Evolutionary conservation across 306 rosid genomes (phyloP), one percentile per base, ranked within the genome.

Genomic region (Trifolium dubium): DNA sequence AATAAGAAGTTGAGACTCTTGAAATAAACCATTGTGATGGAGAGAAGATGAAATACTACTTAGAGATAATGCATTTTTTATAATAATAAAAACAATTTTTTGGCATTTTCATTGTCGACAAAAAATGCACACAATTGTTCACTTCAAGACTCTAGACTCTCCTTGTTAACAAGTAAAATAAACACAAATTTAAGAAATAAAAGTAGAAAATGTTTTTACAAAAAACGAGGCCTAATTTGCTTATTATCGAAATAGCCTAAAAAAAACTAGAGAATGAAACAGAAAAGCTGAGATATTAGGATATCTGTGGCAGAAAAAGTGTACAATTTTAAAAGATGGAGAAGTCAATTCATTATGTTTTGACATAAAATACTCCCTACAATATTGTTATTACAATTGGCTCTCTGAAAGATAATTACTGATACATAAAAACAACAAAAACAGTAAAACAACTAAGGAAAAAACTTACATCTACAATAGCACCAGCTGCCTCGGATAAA

Each of bases 401-500:
- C 46, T 34, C 50, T 35, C 49, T 23, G 10, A 60, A 50, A 40
- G 64, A 35, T 51, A 58, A 79, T 15, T 30, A 13, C 12, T 39
- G 47, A 28, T 44, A 19, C 61, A 54, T 51, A 51, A 67, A 72
- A 82, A 66, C 50, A 13, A 69, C 18, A 71, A 32, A 32, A 67
- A 32, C 0, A 60, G 46, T 30, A 39, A n/a, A 68, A 64, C 17
- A 59, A 14, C 3, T 44, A 31, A 32, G 11, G 40, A 13, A 23
- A 40, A 58, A 44, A 54, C 88, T 84, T 78, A 94, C 98, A 83
- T 94, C 96, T 55, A 94, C 90, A 74, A 94, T 94, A 74, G 97
- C 98, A 63, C 97, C 98, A 15, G 98, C 97, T 15, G 97, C 97
- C 82, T 89, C 97, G 6, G 97, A 84, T 10, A 94, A 83, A 31